Evolutionary conservation across 192 early-diverging fungal genomes (phyloP).

Genomic region (Coemansia sp.): DNA sequence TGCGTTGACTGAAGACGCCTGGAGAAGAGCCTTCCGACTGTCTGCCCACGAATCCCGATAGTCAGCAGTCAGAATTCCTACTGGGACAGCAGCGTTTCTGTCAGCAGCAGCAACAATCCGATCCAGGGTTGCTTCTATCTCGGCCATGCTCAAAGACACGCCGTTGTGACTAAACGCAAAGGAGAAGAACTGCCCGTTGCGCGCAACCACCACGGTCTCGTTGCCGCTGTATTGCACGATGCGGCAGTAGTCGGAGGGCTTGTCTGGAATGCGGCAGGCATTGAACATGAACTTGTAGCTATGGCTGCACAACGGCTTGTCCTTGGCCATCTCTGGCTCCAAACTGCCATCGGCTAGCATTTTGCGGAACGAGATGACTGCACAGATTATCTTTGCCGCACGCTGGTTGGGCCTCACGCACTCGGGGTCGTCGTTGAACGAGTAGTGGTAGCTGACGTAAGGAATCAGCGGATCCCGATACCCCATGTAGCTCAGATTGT

Average conservation of each 20-base stretch:
- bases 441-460: slow-evolving; percentile 95
- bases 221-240: slow-evolving; percentile 67
- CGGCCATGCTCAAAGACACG: slow-evolving; percentile 63
- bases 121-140: slow-evolving; percentile 75
- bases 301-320: slow-evolving; percentile 77
- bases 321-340: slow-evolving; percentile 78
- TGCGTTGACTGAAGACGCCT: slow-evolving; percentile 66
- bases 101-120: slow-evolving; percentile 71
- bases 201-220: slow-evolving; percentile 80
- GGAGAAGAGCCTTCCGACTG: slow-evolving; percentile 64
- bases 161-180: slow-evolving; percentile 67
- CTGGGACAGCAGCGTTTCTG: slow-evolving; percentile 59
- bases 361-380: slow-evolving; percentile 82
- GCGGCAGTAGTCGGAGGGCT: slow-evolving; percentile 82
- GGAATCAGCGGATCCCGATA: slow-evolving; percentile 97
- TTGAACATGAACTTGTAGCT: slow-evolving; percentile 98
- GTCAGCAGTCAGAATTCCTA: slow-evolving; percentile 89
- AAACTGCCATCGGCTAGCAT: slow-evolving; percentile 72
- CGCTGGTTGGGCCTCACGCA: slow-evolving; percentile 71
- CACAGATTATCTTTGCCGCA: slow-evolving; percentile 83
- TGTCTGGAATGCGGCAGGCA: slow-evolving; percentile 85
- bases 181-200: slow-evolving; percentile 86
- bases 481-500: slow-evolving; percentile 87
- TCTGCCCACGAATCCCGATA: slow-evolving; percentile 93
- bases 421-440: slow-evolving; percentile 82